A percentile compares a stretch with the other conserved stretches of the same genome.
Conservation (phyloP, 2,329 filamentous ascomycete genomes). For the Aspergillus viridinutans region DNA sequence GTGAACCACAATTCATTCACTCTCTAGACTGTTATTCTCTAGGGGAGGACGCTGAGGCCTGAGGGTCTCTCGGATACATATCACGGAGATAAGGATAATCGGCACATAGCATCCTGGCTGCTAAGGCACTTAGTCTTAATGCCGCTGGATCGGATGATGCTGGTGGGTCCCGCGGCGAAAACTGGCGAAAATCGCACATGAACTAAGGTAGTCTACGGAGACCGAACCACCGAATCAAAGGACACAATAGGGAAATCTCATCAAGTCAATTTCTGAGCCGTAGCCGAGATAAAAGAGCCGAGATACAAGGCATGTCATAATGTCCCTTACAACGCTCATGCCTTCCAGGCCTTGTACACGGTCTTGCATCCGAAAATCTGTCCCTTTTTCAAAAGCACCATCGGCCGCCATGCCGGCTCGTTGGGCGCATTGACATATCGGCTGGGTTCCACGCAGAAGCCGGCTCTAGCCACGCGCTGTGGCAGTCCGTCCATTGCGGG, state of each 20-base stretch:
- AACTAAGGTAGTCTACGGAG: not conserved
- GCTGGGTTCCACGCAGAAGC: conserved; percentile 89
- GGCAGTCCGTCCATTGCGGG: conserved; percentile 58
- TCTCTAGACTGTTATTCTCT: not conserved
- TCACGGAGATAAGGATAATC: conserved; percentile 12
- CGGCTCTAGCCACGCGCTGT: conserved; percentile 63
- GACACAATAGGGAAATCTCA: not conserved
- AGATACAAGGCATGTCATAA: not conserved
- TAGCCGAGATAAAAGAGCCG: not conserved
- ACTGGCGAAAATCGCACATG: not conserved
- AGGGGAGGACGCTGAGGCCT: not conserved
- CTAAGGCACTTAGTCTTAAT: too few relatives aligned
- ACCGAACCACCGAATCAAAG: not conserved
- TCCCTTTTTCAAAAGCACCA: conserved; percentile 79
- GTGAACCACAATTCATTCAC: not conserved
- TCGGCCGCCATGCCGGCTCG: conserved; percentile 70
- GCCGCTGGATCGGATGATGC: conserved; percentile 3
- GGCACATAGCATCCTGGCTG: conserved; percentile 6
- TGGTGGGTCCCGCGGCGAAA: not conserved
- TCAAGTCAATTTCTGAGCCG: not conserved
- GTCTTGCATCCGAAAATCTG: conserved; percentile 75
- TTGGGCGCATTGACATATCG: conserved; percentile 88
- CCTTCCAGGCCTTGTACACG: conserved; percentile 82
- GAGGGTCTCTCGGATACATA: conserved; percentile 7
- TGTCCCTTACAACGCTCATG: conserved; percentile 30